Evolutionary conservation across 768 basidiomycete genomes (phyloP).

Genomic region (Scleroderma bovista): DNA sequence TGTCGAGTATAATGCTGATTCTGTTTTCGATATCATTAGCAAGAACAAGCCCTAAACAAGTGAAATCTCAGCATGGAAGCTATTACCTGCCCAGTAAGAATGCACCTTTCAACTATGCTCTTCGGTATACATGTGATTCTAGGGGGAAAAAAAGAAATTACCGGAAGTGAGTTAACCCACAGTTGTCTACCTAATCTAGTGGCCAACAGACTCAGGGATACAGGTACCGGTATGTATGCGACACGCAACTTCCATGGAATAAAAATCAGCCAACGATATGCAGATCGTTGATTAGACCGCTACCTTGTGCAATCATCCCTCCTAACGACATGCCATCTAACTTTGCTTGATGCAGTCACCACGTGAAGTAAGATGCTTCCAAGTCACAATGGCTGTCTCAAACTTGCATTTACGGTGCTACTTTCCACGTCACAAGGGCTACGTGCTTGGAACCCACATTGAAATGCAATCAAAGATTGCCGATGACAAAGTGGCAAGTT

Average conservation of each 20-base stretch:
- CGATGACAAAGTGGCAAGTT: too few relatives aligned
- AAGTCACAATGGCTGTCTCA: too few relatives aligned
- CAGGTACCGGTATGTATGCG: conserved; percentile 63
- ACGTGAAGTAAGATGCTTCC: too few relatives aligned
- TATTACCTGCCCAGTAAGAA: conserved; percentile 30
- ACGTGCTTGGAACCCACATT: too few relatives aligned
- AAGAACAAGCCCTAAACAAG: conserved; percentile 30
- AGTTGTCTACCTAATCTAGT: conserved; percentile 61
- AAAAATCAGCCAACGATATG: not conserved
- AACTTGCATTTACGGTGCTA: too few relatives aligned
- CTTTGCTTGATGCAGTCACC: conserved; percentile 41
- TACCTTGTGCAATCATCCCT: conserved; percentile 82
- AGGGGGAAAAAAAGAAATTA: conserved; percentile 26
- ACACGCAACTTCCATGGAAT: conserved; percentile 53
- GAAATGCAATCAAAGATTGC: too few relatives aligned
- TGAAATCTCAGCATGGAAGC: not conserved
- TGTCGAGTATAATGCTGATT: conserved; percentile 45
- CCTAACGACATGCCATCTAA: conserved; percentile 78
- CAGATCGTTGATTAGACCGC: not conserved
- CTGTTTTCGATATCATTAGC: conserved; percentile 40
- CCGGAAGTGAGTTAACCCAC: conserved; percentile 61
- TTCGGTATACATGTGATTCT: not conserved
- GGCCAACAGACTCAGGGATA: conserved; percentile 60
- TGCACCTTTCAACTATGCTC: conserved; percentile 36
- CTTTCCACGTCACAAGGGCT: too few relatives aligned